Evolutionary conservation across 352 stramenopile genomes (phyloP), one percentile per base, ranked within the genome.

Genomic region (Phytophthora megakarya): DNA sequence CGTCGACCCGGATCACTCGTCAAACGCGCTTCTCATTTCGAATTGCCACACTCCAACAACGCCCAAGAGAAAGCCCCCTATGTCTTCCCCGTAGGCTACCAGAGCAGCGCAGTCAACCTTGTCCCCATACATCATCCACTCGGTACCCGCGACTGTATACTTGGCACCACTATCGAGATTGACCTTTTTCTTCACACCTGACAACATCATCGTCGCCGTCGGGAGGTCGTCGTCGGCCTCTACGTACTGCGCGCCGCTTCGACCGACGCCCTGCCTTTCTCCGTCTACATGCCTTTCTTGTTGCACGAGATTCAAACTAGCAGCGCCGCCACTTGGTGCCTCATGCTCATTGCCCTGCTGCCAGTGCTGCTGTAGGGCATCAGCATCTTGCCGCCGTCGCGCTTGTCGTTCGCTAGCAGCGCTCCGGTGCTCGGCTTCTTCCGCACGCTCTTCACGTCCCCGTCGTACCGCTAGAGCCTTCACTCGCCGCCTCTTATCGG

Each of bases 61-160:
- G 37, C 39, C 25, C 15, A 48, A 6, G 35, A 48, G 15, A n/a
- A 58, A 58, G 5, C 49, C 49, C 3, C 49, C 33, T 12, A 58
- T 47, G 8, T 37, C 49, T 19, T 48, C 49, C 2, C 38, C 49
- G 7, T 12, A 38, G 18, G 37, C 35, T 0, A 58, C 49, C 2
- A 25, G 37, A 3, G 25, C 49, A 5, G 21, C 38, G 38, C 16
- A 9, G 4, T 15, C n/a, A 5, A 44, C 3, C 38, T 23, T 44
- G 38, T 51, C 44, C 5, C 44, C 44, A 15, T 16, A 12, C 26
- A 7, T 5, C 25, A 38, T 38, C 44, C 44, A 51, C 7, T 37
- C 26, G 0, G 44, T 51, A 6, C 44, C 44, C 15, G 44, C 44
- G 1, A 39, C 26, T 1, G 44, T 26, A 23, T 48, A 48, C 12